Evolutionary conservation across 2,329 filamentous ascomycete species (phyloP).

Genomic region (Ophiostoma novo-ulmi): DNA sequence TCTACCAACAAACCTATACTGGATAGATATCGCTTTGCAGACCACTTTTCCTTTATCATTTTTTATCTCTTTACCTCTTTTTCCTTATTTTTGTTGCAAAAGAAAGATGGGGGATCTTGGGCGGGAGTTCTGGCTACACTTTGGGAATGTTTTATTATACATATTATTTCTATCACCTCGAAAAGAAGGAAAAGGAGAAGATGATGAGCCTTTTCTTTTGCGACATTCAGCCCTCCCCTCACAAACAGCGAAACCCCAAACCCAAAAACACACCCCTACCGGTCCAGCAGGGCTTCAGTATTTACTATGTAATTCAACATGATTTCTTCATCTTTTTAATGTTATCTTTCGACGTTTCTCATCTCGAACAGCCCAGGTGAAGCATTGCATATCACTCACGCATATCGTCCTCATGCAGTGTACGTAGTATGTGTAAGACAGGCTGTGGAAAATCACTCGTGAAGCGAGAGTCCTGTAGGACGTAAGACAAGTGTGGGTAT

Average conservation of each 20-base stretch:
- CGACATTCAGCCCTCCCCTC: neutral
- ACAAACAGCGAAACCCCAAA: constrained; percentile 16
- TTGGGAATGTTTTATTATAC: constrained; percentile 22
- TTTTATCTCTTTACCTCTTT: neutral
- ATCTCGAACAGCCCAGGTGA: too few species aligned
- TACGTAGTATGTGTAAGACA: neutral
- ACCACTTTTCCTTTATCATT: constrained; percentile 1
- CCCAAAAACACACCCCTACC: constrained; percentile 14
- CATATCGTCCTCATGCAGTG: neutral
- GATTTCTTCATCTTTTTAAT: constrained; percentile 19
- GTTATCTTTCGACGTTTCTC: neutral
- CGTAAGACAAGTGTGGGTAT: neutral
- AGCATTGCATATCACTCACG: neutral
- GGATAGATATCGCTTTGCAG: constrained; percentile 18
- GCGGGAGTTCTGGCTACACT: constrained; percentile 29
- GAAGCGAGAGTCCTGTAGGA: neutral
- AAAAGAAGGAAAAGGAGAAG: neutral
- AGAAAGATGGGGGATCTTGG: constrained; percentile 16
- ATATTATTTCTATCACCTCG: constrained; percentile 14
- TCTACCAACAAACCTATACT: constrained; percentile 3
- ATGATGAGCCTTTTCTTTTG: constrained; percentile 1
- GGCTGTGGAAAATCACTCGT: neutral
- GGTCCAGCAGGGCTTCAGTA: constrained; percentile 9
- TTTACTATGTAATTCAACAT: constrained; percentile 25
- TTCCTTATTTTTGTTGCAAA: constrained; percentile 13